Conservation (phyloP, 1,284 basidiomycete genomes). For the Cryptococcus sp. region DNA sequence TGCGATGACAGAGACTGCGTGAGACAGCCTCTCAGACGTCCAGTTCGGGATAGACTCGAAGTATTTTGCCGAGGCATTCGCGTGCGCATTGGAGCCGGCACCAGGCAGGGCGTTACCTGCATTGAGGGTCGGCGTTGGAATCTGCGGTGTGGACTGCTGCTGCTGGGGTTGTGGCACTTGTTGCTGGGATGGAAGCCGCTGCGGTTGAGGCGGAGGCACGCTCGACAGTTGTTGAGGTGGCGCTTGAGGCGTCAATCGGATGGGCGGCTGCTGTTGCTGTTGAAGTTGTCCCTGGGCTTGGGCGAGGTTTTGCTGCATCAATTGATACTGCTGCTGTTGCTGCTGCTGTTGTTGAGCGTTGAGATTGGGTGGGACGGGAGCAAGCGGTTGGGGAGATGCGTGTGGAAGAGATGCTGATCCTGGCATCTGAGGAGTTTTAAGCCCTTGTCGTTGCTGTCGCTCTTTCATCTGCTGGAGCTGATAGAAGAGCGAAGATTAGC, state of each 20-base stretch:
- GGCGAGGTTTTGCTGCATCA: slow-evolving; percentile 12
- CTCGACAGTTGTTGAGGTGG: not conserved
- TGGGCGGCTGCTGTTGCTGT: not conserved
- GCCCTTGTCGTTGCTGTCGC: slow-evolving; percentile 7
- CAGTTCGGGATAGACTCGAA: slow-evolving; percentile 15
- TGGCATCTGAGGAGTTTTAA: slow-evolving; percentile 21
- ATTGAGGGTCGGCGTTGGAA: slow-evolving; percentile 1
- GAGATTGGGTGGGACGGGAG: not conserved
- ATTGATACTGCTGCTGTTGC: slow-evolving; percentile 7
- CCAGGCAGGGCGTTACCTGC: not conserved
- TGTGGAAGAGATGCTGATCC: slow-evolving; percentile 11
- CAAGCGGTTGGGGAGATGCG: slow-evolving; percentile 16
- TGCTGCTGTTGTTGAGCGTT: not conserved
- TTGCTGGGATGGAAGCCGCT: slow-evolving; percentile 1
- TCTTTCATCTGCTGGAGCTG: slow-evolving; percentile 12
- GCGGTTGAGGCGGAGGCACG: not conserved
- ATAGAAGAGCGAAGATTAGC: not conserved
- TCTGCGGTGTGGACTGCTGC: slow-evolving; percentile 2
- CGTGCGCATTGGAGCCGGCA: not conserved
- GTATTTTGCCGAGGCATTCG: slow-evolving; percentile 1
- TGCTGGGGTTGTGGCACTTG: slow-evolving; percentile 8
- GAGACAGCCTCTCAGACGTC: slow-evolving; percentile 8
- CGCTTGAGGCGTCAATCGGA: not conserved
- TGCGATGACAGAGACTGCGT: slow-evolving; percentile 5
- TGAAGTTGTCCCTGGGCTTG: slow-evolving; percentile 4